Evolutionary conservation across 495 filamentous ascomycete species (phyloP), one percentile per base, ranked within the genome.

Genomic region (Podospora tetraspora): DNA sequence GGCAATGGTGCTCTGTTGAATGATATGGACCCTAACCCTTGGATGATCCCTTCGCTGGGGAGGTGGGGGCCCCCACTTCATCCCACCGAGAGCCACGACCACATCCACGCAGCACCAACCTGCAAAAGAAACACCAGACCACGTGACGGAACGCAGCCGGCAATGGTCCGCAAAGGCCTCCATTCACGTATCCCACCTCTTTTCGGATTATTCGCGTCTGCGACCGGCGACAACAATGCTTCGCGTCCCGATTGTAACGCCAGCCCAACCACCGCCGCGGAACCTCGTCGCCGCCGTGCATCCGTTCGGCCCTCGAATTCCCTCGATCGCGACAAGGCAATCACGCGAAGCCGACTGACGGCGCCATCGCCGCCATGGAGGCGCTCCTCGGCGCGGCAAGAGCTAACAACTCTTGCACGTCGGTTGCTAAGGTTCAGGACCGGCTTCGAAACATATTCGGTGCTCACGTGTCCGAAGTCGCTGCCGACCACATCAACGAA

Each of bases 401-500:
- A 29, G 72, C 77, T 8, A 78, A 74, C 63, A 59, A 68, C 23
- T 68, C 75, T 22, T 82, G 80, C 73, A 68, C 56, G 27, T 83
- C 80, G 12, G 62, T 83, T 32, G 72, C 71, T 29, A 79, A 84
- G 13, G 71, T 84, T 21, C 78, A 80, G 65, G 71, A 65, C 32
- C 77, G 74, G 57, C 69, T 84, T 29, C 78, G 78, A 64, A 64
- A 70, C 43, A 32, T 77, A 0, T 72, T 84, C 63, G 67, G 57
- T 13, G 69, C 71, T 25, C 79, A 78, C 61, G 75, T 78, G 0
- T 76, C 77, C 5, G 75, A 78, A 11, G 80, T 76, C 23, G 76
- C 74, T 16, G 82, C 79, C 61, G 77, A 84, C 13, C 80, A 80
- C 64, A 67, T 81, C 27, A 76, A 80, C 8, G 64, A 71, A 43